These are phyloP conservation scores for Hawksworthiomyces lignivorus DNA, from an alignment of 2,329 filamentous ascomycete species.

Conservation along the genomic window DNA sequence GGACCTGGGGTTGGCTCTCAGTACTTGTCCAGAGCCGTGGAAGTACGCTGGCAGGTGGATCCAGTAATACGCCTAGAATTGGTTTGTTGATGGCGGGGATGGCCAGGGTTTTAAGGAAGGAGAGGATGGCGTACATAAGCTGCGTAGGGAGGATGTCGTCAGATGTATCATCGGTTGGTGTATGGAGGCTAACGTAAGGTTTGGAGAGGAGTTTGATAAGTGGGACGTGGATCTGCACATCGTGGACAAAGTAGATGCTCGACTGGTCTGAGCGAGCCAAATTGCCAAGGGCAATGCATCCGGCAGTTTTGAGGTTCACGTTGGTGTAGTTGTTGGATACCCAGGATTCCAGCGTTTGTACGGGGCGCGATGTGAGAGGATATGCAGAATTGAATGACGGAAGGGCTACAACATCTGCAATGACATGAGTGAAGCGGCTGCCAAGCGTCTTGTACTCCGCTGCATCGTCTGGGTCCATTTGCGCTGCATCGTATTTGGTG, in stretches of 20 bases:
- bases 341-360: conserved; percentile 33
- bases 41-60: conserved; percentile 28
- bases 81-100: conserved; percentile 50
- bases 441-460: conserved; percentile 31
- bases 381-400: conserved; percentile 30
- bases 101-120: conserved; percentile 58
- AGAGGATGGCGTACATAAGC: conserved; percentile 48
- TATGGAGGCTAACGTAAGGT: conserved; percentile 21
- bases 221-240: conserved; percentile 34
- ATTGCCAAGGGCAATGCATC: conserved; percentile 55
- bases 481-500: conserved; percentile 29
- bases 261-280: conserved; percentile 50
- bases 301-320: conserved; percentile 39
- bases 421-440: conserved; percentile 40
- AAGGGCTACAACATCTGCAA: conserved; percentile 41
- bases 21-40: conserved; percentile 46
- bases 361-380: conserved; percentile 30
- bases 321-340: conserved; percentile 27
- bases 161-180: conserved; percentile 22
- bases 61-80: conserved; percentile 40
- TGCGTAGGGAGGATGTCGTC: conserved; percentile 25
- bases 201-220: conserved; percentile 39
- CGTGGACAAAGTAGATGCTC: conserved; percentile 41
- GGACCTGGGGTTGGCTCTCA: conserved; percentile 45
- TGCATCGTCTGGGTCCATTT: conserved; percentile 39